Evolutionary conservation across 257 asterid species (phyloP), one percentile per base, ranked within the genome.

Genomic region (Marsdenia floribunda): DNA sequence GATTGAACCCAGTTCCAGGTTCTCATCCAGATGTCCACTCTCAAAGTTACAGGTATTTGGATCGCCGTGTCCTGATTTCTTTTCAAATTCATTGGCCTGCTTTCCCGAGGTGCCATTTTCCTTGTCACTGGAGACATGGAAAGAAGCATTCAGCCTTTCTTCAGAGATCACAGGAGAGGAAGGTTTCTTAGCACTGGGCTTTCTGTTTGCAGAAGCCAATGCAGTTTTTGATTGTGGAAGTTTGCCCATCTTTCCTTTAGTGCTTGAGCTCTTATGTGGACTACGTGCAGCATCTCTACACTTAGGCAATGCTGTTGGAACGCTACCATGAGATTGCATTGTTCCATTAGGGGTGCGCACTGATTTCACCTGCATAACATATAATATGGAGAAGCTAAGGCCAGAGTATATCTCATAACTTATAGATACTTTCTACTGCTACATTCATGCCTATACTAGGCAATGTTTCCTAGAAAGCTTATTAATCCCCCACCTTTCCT

Each of bases 331-430:
- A 76, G 86, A 75, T 58, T 53, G 87, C 74, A 73, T 55, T 60
- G 84, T 77, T 72, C 91, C 92, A 60, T 68, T 88, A 42, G 98
- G 93, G 52, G 98, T 85, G 55, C 89, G 88, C 65, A 76, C 81
- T 61, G 97, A 82, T 82, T 88, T 91, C 68, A 55, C 87, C 96
- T 90, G 90, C 80, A 82, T 82, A 55, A 76, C 50, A 44, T 16
- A 53, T 59, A 6, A 70, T 63, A 14, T 9, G 53, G 24, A 47
- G 35, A 64, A 26, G 49, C 24, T 33, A 70, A 60, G 4, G 2
- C 29, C 58, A 46, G 0, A 52, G n/a, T n/a, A 15, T 3, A 10
- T 47, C n/a, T 21, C 38, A 18, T 16, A 44, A 74, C 14, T 74
- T 21, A 38, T 52, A 16, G 44, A 55, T 6, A 5, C 29, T 55